Evolutionary conservation across 164 flowering plant species (phyloP).

Genomic region (Chloranthus sessilifolius): DNA sequence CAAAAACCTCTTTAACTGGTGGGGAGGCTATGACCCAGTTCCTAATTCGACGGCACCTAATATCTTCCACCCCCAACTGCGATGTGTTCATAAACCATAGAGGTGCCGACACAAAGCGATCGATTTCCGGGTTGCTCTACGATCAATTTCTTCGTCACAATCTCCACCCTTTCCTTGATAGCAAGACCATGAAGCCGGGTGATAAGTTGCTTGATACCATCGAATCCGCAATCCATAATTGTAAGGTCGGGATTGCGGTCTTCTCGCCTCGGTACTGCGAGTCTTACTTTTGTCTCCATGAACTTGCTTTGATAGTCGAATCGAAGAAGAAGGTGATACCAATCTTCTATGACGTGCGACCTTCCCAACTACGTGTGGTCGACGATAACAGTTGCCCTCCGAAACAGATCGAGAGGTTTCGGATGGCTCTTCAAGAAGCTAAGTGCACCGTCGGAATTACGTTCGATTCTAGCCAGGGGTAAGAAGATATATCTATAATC

Average conservation of each 20-base stretch:
- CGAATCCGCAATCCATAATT: conserved; percentile 25
- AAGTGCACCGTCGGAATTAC: conserved; percentile 34
- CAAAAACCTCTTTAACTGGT: no score
- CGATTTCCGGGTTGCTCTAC: conserved; percentile 42
- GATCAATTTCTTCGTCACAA: conserved; percentile 24
- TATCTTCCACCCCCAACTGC: conserved; percentile 14
- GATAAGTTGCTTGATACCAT: conserved; percentile 45
- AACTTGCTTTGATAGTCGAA: conserved; percentile 50
- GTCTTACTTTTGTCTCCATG: conserved; percentile 63
- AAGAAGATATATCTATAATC: neutral
- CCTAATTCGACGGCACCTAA: no score
- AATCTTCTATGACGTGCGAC: conserved; percentile 54
- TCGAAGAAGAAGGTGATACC: conserved; percentile 50
- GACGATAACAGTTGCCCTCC: conserved; percentile 20
- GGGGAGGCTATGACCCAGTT: no score
- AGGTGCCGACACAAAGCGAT: conserved; percentile 46
- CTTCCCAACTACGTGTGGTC: conserved; percentile 44
- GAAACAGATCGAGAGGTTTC: conserved; percentile 22
- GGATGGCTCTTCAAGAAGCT: conserved; percentile 35
- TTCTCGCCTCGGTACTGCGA: conserved; percentile 59
- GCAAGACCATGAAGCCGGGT: conserved; percentile 62
- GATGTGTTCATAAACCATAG: conserved; percentile 69
- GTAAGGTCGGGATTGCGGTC: conserved; percentile 51
- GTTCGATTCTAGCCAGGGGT: conserved; percentile 37
- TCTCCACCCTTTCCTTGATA: conserved; percentile 49